These are phyloP conservation scores for Grosmannia huntii DNA, from an alignment of 2,329 filamentous ascomycete genomes.

Conservation along the genomic window DNA sequence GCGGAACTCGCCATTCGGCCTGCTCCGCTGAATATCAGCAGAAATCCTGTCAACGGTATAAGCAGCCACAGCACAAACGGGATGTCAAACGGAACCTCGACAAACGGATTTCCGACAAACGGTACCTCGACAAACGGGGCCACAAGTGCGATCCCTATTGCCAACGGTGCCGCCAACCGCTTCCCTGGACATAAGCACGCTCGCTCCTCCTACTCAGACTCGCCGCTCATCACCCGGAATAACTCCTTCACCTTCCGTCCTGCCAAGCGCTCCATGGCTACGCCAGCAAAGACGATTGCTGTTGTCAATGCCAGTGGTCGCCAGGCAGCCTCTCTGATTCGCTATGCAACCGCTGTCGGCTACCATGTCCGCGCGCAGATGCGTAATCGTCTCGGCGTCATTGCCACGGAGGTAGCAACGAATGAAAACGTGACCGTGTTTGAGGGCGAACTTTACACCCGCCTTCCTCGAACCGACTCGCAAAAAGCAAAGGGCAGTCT, in stretches of 20 bases:
- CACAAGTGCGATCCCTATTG: slow-evolving; percentile 7
- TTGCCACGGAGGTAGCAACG: slow-evolving; percentile 69
- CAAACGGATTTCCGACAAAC: background rate
- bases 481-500: slow-evolving; percentile 21
- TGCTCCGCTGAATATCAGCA: slow-evolving; percentile 9
- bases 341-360: slow-evolving; percentile 84
- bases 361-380: slow-evolving; percentile 90
- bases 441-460: slow-evolving; percentile 50
- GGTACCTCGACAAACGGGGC: background rate
- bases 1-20: slow-evolving; percentile 16
- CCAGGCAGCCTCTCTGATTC: slow-evolving; percentile 89
- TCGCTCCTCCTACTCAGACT: slow-evolving; percentile 47
- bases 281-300: slow-evolving; percentile 68
- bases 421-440: slow-evolving; percentile 64
- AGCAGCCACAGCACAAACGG: background rate
- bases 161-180: slow-evolving; percentile 3
- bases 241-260: slow-evolving; percentile 50
- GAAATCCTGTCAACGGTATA: background rate
- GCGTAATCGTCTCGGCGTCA: slow-evolving; percentile 72
- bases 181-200: slow-evolving; percentile 40
- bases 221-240: slow-evolving; percentile 43
- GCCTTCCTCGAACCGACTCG: slow-evolving; percentile 36
- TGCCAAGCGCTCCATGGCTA: slow-evolving; percentile 44
- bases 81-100: background rate
- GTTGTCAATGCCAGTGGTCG: slow-evolving; percentile 93